Percentiles rank a stretch among this genome's conserved stretches.
Conservation (phyloP, 345 rosid species). For the Aquilaria sinensis region DNA sequence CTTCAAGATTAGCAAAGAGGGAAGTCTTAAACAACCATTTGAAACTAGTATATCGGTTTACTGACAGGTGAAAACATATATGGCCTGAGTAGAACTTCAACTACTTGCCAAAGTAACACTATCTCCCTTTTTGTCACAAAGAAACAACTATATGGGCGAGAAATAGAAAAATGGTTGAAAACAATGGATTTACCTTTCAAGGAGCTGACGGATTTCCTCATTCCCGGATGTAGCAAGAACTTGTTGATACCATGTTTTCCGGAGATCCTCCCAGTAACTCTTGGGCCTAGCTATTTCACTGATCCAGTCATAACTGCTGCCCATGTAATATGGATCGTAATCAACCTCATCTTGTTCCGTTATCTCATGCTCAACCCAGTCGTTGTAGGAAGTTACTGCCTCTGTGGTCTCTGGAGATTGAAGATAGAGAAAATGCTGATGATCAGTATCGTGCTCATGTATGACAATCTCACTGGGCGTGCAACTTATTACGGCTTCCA, state of each 20-base stretch:
- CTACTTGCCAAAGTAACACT: too few species aligned
- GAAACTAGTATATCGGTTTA: too few species aligned
- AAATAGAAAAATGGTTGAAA: neutral
- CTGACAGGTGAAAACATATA: neutral
- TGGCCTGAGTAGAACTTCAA: too few species aligned
- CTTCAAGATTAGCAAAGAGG: neutral
- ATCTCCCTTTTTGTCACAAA: too few species aligned
- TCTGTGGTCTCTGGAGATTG: conserved; percentile 20
- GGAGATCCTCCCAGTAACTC: conserved; percentile 79
- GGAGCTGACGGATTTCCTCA: conserved; percentile 63
- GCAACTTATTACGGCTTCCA: conserved; percentile 19
- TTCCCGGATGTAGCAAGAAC: conserved; percentile 44
- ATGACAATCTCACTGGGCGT: conserved; percentile 20
- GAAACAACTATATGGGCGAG: too few species aligned
- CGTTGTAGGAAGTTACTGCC: conserved; percentile 17
- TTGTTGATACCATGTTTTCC: conserved; percentile 70
- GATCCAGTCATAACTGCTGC: conserved; percentile 50
- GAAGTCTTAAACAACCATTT: too few species aligned
- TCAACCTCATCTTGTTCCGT: conserved; percentile 28
- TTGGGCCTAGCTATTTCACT: conserved; percentile 73
- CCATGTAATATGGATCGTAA: conserved; percentile 17
- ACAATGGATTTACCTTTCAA: conserved; percentile 45
- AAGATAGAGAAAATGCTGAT: conserved; percentile 6
- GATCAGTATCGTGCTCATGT: conserved; percentile 13
- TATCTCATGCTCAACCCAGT: conserved; percentile 37